These are phyloP conservation scores for Dacryopinax primogenitus DNA, from an alignment of 768 basidiomycete species.

Conservation along the genomic window DNA sequence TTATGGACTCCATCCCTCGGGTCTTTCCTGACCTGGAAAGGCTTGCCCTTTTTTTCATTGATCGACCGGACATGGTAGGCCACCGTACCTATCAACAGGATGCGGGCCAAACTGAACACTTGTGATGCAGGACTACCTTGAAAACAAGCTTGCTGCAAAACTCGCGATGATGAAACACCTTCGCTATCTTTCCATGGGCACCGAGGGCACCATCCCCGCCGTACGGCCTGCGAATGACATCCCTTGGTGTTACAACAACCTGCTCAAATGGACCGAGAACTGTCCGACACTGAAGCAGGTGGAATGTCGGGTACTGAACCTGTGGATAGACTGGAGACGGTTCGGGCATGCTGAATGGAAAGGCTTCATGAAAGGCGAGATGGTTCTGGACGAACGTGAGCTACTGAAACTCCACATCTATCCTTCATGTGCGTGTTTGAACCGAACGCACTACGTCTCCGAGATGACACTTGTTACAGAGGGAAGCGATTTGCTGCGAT, in stretches of 20 bases:
- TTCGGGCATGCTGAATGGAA: not conserved
- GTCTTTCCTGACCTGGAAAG: not conserved
- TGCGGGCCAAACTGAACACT: not conserved
- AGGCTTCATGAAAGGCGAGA: not conserved
- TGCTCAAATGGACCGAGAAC: not conserved
- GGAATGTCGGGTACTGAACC: not conserved
- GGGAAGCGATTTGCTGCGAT: too few relatives aligned
- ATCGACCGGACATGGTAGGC: not conserved
- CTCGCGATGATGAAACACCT: not conserved
- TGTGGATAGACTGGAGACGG: conserved; percentile 1
- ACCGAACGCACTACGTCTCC: too few relatives aligned
- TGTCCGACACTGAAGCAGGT: not conserved
- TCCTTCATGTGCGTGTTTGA: not conserved
- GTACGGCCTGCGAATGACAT: not conserved
- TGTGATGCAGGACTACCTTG: conserved; percentile 1
- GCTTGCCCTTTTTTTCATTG: not conserved
- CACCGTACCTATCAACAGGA: not conserved
- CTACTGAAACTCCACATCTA: not conserved
- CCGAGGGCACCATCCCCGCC: not conserved
- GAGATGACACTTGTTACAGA: too few relatives aligned
- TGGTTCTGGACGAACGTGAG: not conserved
- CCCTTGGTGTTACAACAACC: not conserved
- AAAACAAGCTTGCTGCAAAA: not conserved
- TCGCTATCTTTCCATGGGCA: not conserved
- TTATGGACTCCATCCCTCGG: not conserved